Evolutionary conservation across 2,329 filamentous ascomycete genomes (phyloP).

Genomic region (Calonectria crousiana): DNA sequence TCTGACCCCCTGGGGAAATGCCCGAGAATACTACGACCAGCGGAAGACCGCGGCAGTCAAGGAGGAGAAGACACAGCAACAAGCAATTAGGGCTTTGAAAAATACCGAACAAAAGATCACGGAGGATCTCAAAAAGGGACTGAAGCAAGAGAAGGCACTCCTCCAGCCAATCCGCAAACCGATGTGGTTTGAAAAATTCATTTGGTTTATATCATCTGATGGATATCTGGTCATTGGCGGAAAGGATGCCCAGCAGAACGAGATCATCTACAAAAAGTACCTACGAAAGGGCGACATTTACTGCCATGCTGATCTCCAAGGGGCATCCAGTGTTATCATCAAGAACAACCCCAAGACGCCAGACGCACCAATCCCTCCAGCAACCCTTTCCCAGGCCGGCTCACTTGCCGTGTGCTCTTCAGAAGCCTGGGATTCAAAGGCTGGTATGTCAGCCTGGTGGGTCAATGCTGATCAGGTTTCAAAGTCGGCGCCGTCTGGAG

Average conservation of each 20-base stretch:
- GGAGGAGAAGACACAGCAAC: conserved; percentile 85
- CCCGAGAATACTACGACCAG: conserved; percentile 91
- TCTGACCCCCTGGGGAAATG: conserved; percentile 88
- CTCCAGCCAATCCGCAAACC: conserved; percentile 85
- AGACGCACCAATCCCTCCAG: conserved; percentile 90
- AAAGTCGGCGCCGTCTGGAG: conserved; percentile 83
- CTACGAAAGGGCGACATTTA: conserved; percentile 92
- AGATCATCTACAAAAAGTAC: conserved; percentile 89
- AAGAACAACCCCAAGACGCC: conserved; percentile 85
- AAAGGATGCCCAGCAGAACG: conserved; percentile 89
- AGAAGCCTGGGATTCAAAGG: conserved; percentile 95
- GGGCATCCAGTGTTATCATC: conserved; percentile 86
- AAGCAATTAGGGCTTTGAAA: conserved; percentile 86
- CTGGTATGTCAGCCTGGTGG: conserved; percentile 97
- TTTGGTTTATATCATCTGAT: conserved; percentile 95
- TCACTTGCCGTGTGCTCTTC: conserved; percentile 87
- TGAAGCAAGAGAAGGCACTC: conserved; percentile 93
- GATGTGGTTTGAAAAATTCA: conserved; percentile 98
- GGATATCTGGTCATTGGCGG: conserved; percentile 93
- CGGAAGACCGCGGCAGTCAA: conserved; percentile 87
- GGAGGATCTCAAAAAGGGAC: conserved; percentile 84
- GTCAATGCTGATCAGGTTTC: conserved; percentile 90
- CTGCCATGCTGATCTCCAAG: conserved; percentile 89
- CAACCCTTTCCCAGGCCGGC: conserved; percentile 91
- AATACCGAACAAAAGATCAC: conserved; percentile 91